Conservation (phyloP, 345 rosid genomes). For the Physaria fendleri region DNA sequence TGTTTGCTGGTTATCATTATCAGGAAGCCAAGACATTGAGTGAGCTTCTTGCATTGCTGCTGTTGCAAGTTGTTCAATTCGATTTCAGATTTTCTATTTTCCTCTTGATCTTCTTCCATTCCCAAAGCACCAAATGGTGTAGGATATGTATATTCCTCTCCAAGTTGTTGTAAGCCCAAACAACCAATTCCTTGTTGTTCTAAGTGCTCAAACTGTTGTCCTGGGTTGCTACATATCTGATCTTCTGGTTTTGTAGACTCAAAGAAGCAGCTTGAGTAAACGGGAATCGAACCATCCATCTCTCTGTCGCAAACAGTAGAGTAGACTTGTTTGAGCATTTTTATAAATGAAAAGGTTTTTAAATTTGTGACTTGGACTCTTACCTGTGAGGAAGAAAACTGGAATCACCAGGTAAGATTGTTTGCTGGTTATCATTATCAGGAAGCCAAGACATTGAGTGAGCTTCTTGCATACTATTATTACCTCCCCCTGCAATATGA, state of each 20-base stretch:
- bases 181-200: slow-evolving; percentile 41
- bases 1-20: slow-evolving; percentile 48
- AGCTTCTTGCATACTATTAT: slow-evolving; percentile 42
- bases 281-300: slow-evolving; percentile 47
- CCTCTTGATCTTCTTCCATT: slow-evolving; percentile 40
- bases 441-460: slow-evolving; percentile 67
- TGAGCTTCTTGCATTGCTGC: slow-evolving; percentile 54
- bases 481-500: slow-evolving; percentile 51
- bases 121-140: slow-evolving; percentile 22
- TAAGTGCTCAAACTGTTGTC: slow-evolving; percentile 43
- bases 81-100: slow-evolving; percentile 42
- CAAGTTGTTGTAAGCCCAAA: slow-evolving; percentile 44
- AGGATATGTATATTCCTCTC: slow-evolving; percentile 44
- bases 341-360: background rate
- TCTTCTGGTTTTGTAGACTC: slow-evolving; percentile 43
- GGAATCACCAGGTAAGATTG: slow-evolving; percentile 48
- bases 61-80: slow-evolving; percentile 49
- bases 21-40: slow-evolving; percentile 61
- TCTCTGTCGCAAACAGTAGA: slow-evolving; percentile 36
- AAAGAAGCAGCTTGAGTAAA: slow-evolving; percentile 47
- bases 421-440: slow-evolving; percentile 48
- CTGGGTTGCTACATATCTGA: slow-evolving; percentile 41
- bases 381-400: slow-evolving; percentile 54
- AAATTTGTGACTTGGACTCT: background rate
- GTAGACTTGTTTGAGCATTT: background rate